Conservation (phyloP, 129 eudicot species). For the Saussurea involucrata region DNA sequence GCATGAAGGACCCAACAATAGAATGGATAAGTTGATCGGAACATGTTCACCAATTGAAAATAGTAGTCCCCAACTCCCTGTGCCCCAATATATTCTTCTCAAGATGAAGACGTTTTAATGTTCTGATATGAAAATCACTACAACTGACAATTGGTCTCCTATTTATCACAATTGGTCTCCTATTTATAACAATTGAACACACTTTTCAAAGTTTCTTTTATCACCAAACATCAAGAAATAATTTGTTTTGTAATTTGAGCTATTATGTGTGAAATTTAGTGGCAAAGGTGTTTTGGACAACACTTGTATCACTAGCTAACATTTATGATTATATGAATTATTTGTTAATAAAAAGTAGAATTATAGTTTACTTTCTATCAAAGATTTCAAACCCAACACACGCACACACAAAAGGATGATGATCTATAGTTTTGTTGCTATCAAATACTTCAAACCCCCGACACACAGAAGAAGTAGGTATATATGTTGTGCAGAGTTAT, state of each 20-base stretch:
- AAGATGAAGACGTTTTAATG: conserved; percentile 8
- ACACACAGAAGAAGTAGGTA: neutral
- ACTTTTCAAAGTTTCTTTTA: neutral
- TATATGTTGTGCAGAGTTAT: neutral
- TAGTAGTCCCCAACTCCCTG: neutral
- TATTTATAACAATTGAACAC: neutral
- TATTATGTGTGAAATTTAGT: neutral
- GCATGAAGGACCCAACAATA: neutral
- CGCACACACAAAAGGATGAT: neutral
- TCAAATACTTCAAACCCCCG: neutral
- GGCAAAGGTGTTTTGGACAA: neutral
- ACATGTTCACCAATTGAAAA: neutral
- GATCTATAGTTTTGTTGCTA: neutral
- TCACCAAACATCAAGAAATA: neutral
- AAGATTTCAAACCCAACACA: neutral
- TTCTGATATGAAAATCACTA: conserved; percentile 4
- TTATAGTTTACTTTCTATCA: neutral
- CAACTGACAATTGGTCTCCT: neutral
- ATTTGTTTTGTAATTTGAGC: neutral
- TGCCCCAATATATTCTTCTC: conserved; percentile 2
- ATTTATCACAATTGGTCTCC: neutral
- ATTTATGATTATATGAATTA: neutral
- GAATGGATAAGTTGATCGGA: neutral
- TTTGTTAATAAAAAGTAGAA: conserved; percentile 1
- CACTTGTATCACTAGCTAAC: neutral